Evolutionary conservation across 106 monocot species (phyloP).

Genomic region (Allium cepa): DNA sequence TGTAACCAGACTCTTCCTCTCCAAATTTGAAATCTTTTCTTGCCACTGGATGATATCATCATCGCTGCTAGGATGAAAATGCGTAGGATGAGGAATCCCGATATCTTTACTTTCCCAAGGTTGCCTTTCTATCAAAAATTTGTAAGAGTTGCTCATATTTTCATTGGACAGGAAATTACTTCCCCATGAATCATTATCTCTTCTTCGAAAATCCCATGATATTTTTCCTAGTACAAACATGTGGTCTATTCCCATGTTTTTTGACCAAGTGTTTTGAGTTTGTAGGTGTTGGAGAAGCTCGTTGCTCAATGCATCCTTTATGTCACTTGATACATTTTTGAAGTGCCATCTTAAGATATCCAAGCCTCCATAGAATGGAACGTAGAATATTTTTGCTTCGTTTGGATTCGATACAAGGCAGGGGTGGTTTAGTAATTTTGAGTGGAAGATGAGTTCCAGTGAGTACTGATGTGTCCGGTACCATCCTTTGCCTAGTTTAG

Average conservation of each 20-base stretch:
- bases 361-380: slow-evolving; percentile 54
- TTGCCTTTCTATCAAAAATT: slow-evolving; percentile 49
- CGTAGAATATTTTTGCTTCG: slow-evolving; percentile 40
- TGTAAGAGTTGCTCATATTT: slow-evolving; percentile 25
- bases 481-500: slow-evolving; percentile 29
- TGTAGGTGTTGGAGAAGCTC: slow-evolving; percentile 36
- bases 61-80: slow-evolving; percentile 41
- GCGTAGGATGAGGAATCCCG: slow-evolving; percentile 51
- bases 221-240: slow-evolving; percentile 55
- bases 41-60: slow-evolving; percentile 30
- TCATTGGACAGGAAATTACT: slow-evolving; percentile 28
- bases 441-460: slow-evolving; percentile 59
- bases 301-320: slow-evolving; percentile 27
- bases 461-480: slow-evolving; percentile 51
- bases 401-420: slow-evolving; percentile 25
- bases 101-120: slow-evolving; percentile 48
- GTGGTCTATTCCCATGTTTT: slow-evolving; percentile 30
- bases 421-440: slow-evolving; percentile 19
- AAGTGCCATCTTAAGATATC: slow-evolving; percentile 48
- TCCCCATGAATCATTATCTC: slow-evolving; percentile 20
- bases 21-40: not conserved
- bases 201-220: slow-evolving; percentile 49
- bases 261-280: slow-evolving; percentile 11
- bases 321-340: slow-evolving; percentile 30
- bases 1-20: slow-evolving; percentile 23